These are phyloP conservation scores for Haberlea rhodopensis DNA, from an alignment of 257 asterid genomes.

Conservation along the genomic window DNA sequence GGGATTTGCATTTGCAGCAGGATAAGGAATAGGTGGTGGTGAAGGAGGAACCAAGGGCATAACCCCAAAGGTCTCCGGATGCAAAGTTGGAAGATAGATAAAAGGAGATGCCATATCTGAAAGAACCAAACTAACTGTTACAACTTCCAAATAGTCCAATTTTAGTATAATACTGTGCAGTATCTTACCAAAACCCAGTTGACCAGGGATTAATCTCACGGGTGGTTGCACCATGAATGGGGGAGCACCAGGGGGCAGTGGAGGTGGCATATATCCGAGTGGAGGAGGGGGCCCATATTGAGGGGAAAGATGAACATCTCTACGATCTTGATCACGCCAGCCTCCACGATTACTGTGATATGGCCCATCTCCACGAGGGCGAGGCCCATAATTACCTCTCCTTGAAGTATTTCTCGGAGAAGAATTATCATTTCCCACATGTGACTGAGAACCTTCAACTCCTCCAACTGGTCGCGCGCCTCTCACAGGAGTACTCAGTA, in stretches of 20 bases:
- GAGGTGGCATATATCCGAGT: conserved; percentile 50
- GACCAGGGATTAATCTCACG: conserved; percentile 49
- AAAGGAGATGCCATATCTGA: conserved; percentile 60
- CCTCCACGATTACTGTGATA: conserved; percentile 66
- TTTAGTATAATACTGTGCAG: conserved; percentile 1
- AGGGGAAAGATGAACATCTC: conserved; percentile 57
- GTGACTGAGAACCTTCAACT: conserved; percentile 41
- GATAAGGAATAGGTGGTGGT: conserved; percentile 39
- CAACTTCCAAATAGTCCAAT: conserved; percentile 10
- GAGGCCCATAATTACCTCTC: conserved; percentile 59
- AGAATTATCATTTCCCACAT: conserved; percentile 50
- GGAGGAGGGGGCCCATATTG: conserved; percentile 53
- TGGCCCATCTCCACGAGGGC: conserved; percentile 74
- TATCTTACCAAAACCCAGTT: conserved; percentile 63
- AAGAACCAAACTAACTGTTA: conserved; percentile 24
- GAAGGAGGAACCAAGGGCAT: conserved; percentile 50
- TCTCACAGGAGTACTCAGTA: conserved; percentile 47
- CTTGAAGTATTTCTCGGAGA: conserved; percentile 52
- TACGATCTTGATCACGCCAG: conserved; percentile 68
- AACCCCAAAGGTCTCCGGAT: conserved; percentile 55
- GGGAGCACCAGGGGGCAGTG: conserved; percentile 53
- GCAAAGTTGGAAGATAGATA: conserved; percentile 46
- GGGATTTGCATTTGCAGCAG: conserved; percentile 40
- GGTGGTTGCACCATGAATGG: conserved; percentile 53
- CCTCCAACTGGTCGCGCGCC: conserved; percentile 57